Evolutionary conservation across 2,329 filamentous ascomycete species (phyloP), one percentile per base, ranked within the genome.

Genomic region (Scorias spongiosa): DNA sequence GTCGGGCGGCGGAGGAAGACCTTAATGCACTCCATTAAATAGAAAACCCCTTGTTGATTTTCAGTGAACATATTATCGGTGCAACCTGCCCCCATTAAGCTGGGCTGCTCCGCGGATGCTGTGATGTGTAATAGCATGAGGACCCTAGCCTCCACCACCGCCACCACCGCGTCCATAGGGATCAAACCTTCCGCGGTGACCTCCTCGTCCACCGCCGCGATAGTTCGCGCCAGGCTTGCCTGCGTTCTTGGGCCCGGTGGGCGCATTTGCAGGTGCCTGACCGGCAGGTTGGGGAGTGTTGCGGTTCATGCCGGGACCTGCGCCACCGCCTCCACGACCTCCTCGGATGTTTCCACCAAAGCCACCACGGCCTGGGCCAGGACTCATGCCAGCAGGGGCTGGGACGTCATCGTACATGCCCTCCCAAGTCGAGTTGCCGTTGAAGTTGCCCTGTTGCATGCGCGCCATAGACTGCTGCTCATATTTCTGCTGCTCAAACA

Each of bases 321-420:
- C 50, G 38, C 57, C 59, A 44, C 62, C 61, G 49, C 62, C 62
- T 45, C 58, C 60, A 47, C 53, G 61, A 54, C 54, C 61, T n/a
- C 59, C 65, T 26, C 47, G 39, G 34, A 44, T 37, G 20, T 30
- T 37, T 26, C 63, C 58, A 29, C 58, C 51, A 3, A 51, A 55
- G 40, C 55, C 61, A 46, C 68, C 64, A 44, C 63, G 62, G 48
- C 66, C 64, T 48, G 68, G 61, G 34, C 54, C 62, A 46, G 65
- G 63, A 42, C 40, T 41, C 68, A 51, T 70, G 67, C 80, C 74
- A 54, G 80, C 80, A 5, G 85, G 85, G 59, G 89, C 85, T 12
- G 87, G 88, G 2, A 88, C 84, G 60, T 95, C 89, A 60, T 96
- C 89, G 62, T 95, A 96, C 87, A 94, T 94, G 57, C 89, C 89